Evolutionary conservation across 257 asterid species (phyloP).

Genomic region (Thymus mandschuricus): DNA sequence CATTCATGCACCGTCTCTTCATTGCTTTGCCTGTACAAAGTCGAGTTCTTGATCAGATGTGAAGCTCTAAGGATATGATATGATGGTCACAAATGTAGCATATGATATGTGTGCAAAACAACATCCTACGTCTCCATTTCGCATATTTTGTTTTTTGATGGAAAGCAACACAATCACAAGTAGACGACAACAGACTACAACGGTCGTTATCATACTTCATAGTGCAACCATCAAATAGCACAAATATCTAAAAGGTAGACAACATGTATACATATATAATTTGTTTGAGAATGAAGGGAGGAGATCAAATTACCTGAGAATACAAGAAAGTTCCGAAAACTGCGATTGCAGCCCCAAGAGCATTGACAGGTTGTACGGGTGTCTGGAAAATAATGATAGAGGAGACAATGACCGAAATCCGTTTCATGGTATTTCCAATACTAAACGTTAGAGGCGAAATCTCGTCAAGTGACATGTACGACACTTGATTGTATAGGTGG

Average conservation of each 20-base stretch:
- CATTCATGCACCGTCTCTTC: neutral
- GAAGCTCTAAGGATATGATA: neutral
- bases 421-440: conserved; percentile 94
- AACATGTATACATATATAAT: too few relatives aligned
- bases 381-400: conserved; percentile 93
- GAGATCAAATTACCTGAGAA: conserved; percentile 70
- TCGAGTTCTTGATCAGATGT: neutral
- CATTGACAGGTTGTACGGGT: conserved; percentile 90
- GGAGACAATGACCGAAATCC: conserved; percentile 89
- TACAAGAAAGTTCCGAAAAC: conserved; percentile 92
- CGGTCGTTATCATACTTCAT: too few relatives aligned
- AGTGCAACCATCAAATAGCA: too few relatives aligned
- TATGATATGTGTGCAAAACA: too few relatives aligned
- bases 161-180: conserved; percentile 1
- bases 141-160: neutral
- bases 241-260: too few relatives aligned
- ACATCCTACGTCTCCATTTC: too few relatives aligned
- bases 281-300: too few relatives aligned
- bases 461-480: conserved; percentile 96
- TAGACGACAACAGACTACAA: neutral
- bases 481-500: conserved; percentile 95
- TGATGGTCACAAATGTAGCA: too few relatives aligned
- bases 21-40: conserved; percentile 3
- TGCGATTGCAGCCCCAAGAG: conserved; percentile 98
- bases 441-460: conserved; percentile 97